These are phyloP conservation scores for Umbellularia californica DNA, from an alignment of 164 flowering plant species.

Conservation along the genomic window DNA sequence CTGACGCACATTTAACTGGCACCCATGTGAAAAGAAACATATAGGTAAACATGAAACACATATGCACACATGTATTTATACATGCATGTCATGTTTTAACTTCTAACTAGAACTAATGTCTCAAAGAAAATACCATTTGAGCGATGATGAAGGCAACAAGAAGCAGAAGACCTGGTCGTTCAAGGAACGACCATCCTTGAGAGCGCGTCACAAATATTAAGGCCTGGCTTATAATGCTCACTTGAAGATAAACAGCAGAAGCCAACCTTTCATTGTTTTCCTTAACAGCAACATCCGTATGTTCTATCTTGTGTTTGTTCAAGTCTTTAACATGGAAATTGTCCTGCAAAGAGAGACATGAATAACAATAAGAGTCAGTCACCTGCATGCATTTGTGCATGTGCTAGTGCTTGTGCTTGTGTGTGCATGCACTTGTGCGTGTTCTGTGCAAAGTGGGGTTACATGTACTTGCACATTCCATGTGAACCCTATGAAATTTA, in stretches of 20 bases:
- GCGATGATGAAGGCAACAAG: conserved; percentile 59
- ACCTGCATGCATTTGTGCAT: background rate
- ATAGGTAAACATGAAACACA: background rate
- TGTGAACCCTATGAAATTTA: no score
- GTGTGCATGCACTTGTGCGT: background rate
- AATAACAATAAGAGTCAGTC: background rate
- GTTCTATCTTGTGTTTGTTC: conserved; percentile 14
- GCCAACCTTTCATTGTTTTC: conserved; percentile 25
- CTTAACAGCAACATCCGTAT: background rate
- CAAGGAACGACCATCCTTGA: conserved; percentile 55
- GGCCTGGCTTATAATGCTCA: conserved; percentile 69
- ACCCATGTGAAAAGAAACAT: background rate
- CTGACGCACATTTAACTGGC: no score
- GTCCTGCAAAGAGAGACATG: conserved; percentile 21
- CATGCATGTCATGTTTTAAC: background rate
- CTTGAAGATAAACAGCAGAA: conserved; percentile 69
- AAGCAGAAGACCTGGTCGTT: conserved; percentile 63
- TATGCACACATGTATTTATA: background rate
- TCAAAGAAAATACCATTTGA: conserved; percentile 38
- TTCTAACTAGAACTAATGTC: no score
- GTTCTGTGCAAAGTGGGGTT: no score
- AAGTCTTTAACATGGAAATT: conserved; percentile 32
- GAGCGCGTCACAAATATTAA: conserved; percentile 73
- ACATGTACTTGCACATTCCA: no score
- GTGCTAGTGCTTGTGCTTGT: background rate